A percentile compares a stretch with the other conserved stretches of the same genome.
phyloP scores from a whole-genome alignment of 2,329 filamentous ascomycete genomes.

The Elsinoe perseae region DNA sequence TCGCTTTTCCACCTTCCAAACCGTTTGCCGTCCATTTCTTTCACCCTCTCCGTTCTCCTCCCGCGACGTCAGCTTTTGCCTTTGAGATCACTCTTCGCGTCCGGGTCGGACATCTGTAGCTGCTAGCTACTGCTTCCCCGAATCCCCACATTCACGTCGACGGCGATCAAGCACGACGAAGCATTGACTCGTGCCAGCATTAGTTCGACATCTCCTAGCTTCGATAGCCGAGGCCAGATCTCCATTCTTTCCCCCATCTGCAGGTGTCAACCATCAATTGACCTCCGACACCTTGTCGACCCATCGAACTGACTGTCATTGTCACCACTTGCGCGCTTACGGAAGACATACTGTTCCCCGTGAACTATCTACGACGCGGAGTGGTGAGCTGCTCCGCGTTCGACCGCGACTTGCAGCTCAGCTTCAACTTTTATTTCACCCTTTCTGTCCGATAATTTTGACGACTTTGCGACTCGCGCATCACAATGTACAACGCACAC shows the following conservation, averaged over 20 bases:
- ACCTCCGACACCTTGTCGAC: no score
- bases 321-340: background rate
- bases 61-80: background rate
- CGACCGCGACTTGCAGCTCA: background rate
- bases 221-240: constrained; percentile 11
- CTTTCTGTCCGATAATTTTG: background rate
- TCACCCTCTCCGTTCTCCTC: background rate
- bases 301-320: background rate
- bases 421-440: background rate
- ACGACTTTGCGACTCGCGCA: background rate
- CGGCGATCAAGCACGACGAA: background rate
- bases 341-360: background rate
- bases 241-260: background rate
- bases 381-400: constrained; percentile 14
- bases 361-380: constrained; percentile 1
- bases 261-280: background rate
- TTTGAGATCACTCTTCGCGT: background rate
- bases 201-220: background rate
- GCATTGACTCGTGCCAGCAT: constrained; percentile 11
- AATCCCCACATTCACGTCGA: background rate
- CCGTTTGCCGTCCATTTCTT: constrained; percentile 9
- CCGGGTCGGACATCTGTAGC: background rate
- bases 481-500: constrained; percentile 75
- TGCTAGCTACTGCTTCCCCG: background rate
- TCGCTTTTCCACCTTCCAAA: constrained; percentile 11